Base-by-base conservation (phyloP, 1,284 basidiomycete genomes). In the Schizophyllum commune region DNA sequence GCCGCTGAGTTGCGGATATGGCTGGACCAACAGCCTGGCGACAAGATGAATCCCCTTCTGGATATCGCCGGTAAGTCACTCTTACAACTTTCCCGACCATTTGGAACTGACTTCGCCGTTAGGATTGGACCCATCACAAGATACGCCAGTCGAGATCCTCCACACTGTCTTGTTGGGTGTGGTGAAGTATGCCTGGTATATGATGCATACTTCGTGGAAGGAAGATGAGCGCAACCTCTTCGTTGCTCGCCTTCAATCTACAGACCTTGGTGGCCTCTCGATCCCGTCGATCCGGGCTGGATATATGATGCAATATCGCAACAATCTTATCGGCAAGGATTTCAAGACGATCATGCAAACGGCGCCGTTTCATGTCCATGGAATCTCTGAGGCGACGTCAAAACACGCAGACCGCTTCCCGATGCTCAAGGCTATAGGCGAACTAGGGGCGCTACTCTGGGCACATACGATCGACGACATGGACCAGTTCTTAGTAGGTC, bases 111-210 rank as follows among this genome's bases (percentile, higher is more conserved):
- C 34, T 39, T n/a, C n/a, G 34, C 13, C 34, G 6, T 6, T 13
- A 39, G 73, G 70, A 0, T 64, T 75, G 47, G 72, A 76, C 64
- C 69, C 69, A 2, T 64, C 66, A 0, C 62, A 66, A 27, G 74
- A 76, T 59, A 76, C 73, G 0, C 73, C 74, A 3, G 67, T 74
- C 7, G 71, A 77, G 60, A 71, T 77, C 21, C 65, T 77, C 0
- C 76, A 76, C 57, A 74, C 73, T 0, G 67, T 74, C 32, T 63
- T 75, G 0, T 71, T 77, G 1, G 74, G 75, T 0, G 59, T 72
- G 8, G 63, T 70, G 8, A 77, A 77, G 57, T 76, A 77, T 62
- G 59, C 69, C 0, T 77, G 71, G 72, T 64, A 68, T 47, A 51
- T 54, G 1, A 55, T 67, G 0, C 57, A 65, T 22, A 20, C 32